Evolutionary conservation across 2,329 filamentous ascomycete genomes (phyloP).

Genomic region (Alternaria arbusti): DNA sequence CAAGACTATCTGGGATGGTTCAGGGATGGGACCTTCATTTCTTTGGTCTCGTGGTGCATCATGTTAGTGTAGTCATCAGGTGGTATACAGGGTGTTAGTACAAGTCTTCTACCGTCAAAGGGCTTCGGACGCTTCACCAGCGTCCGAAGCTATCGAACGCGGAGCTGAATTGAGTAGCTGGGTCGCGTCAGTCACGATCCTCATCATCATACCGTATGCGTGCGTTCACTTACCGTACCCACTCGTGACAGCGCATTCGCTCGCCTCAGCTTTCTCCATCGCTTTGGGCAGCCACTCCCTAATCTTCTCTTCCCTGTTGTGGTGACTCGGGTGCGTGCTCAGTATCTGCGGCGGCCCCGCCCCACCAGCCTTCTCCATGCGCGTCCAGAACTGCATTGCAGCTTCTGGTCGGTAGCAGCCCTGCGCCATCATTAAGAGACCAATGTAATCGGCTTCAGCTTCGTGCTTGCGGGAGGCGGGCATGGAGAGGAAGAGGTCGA

Average conservation of each 20-base stretch:
- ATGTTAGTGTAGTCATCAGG: not conserved
- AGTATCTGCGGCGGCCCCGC: conserved; percentile 70
- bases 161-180: conserved; percentile 17
- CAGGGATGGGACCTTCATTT: not conserved
- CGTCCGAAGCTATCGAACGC: conserved; percentile 14
- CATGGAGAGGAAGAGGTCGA: conserved; percentile 69
- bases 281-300: conserved; percentile 60
- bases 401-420: conserved; percentile 76
- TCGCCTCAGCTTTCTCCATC: conserved; percentile 44
- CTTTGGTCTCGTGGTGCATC: not conserved
- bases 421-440: conserved; percentile 82
- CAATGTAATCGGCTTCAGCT: conserved; percentile 80
- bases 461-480: conserved; percentile 76
- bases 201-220: not conserved
- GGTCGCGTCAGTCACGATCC: not conserved
- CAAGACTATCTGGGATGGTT: not conserved
- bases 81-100: not conserved
- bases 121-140: conserved; percentile 7
- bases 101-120: not conserved
- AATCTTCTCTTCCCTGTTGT: conserved; percentile 70
- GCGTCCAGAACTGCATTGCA: conserved; percentile 66
- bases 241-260: conserved; percentile 34
- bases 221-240: conserved; percentile 23
- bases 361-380: conserved; percentile 65
- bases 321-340: conserved; percentile 77